Conservation (phyloP, 257 asterid species). For the Mentha longifolia region DNA sequence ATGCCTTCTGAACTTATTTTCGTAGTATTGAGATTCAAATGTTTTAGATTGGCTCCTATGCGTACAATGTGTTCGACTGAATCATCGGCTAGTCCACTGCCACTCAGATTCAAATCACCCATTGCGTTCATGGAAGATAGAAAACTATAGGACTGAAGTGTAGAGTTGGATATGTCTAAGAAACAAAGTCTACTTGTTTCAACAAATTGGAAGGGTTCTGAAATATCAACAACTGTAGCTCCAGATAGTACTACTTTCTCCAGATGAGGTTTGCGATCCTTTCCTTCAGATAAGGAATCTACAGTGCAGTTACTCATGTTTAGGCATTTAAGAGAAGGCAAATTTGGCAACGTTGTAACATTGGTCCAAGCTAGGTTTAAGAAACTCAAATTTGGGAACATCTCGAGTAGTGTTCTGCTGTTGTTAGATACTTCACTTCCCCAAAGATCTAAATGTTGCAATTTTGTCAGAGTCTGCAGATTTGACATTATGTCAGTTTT, state of each 20-base stretch:
- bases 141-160: slow-evolving; percentile 54
- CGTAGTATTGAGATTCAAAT: slow-evolving; percentile 72
- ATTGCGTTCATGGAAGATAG: slow-evolving; percentile 61
- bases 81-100: slow-evolving; percentile 52
- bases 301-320: slow-evolving; percentile 89
- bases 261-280: slow-evolving; percentile 52
- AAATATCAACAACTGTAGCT: slow-evolving; percentile 52
- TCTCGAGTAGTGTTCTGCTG: slow-evolving; percentile 60
- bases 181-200: slow-evolving; percentile 50
- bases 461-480: slow-evolving; percentile 64
- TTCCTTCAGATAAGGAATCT: slow-evolving; percentile 58
- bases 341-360: slow-evolving; percentile 63
- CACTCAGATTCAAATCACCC: slow-evolving; percentile 70
- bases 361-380: slow-evolving; percentile 86
- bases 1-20: slow-evolving; percentile 73
- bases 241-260: slow-evolving; percentile 68
- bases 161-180: slow-evolving; percentile 72
- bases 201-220: slow-evolving; percentile 54
- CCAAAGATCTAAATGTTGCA: slow-evolving; percentile 85
- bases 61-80: slow-evolving; percentile 56
- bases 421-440: slow-evolving; percentile 74
- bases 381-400: slow-evolving; percentile 62
- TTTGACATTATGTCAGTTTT: slow-evolving; percentile 23
- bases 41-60: slow-evolving; percentile 60
- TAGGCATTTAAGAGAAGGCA: slow-evolving; percentile 63